Evolutionary conservation across 345 rosid genomes (phyloP).

Genomic region (Durio zibethinus): DNA sequence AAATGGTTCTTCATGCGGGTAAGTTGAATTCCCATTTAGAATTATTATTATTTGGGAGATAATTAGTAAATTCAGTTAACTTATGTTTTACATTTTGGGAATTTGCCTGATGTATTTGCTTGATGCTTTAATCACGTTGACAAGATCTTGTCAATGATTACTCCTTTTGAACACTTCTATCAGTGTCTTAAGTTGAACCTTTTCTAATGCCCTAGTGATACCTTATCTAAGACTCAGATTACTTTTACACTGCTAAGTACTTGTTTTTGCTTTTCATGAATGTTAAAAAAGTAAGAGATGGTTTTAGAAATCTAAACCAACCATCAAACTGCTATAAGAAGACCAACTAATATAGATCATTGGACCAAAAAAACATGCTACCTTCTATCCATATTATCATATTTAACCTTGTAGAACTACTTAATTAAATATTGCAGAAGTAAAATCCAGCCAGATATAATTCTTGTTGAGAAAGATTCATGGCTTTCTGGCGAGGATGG

Average conservation of each 20-base stretch:
- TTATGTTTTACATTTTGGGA: not conserved
- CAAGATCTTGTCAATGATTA: not conserved
- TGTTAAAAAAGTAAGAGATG: not conserved
- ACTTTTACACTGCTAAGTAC: not conserved
- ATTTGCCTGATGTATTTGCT: not conserved
- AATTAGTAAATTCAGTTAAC: not conserved
- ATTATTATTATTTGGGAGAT: not conserved
- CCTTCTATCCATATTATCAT: not conserved
- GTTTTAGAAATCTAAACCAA: not conserved
- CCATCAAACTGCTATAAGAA: not conserved
- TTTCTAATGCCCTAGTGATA: not conserved
- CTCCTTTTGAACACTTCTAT: not conserved
- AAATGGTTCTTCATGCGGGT: constrained; percentile 61
- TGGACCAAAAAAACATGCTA: not conserved
- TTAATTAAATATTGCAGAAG: constrained; percentile 29
- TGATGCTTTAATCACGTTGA: not conserved
- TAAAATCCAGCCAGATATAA: constrained; percentile 52
- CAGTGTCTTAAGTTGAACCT: not conserved
- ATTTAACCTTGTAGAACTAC: constrained; percentile 1
- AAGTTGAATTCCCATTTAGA: constrained; percentile 15
- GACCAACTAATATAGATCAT: not conserved
- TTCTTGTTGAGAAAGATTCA: constrained; percentile 85
- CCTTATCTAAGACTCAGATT: not conserved
- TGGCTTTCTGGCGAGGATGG: constrained; percentile 65
- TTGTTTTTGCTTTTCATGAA: not conserved